Evolutionary conservation across 2,329 filamentous ascomycete species (phyloP), one percentile per base, ranked within the genome.

Genomic region (Botrytis cinerea): DNA sequence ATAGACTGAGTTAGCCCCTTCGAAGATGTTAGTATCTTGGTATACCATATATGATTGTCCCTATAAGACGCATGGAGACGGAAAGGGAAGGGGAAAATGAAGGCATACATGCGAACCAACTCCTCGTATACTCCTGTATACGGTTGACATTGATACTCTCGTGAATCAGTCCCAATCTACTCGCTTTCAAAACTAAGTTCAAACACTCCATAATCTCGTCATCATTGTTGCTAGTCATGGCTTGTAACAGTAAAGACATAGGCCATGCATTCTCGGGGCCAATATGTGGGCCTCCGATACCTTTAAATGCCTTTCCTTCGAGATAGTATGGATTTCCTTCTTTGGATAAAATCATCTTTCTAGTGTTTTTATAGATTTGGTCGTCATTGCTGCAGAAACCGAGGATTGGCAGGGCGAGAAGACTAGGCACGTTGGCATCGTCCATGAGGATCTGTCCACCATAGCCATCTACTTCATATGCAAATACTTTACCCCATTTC

Each of bases 261-360:
- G 96, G 96, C 96, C 96, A 99, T 12, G 95, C 96, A 77, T 97
- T 93, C 78, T 89, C 85, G n/a, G 97, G 84, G 0, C 96, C 96
- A 77, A 98, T 92, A 79, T 90, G 89, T 10, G 88, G 89, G 7
- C 88, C 88, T 78, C 96, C 96, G 78, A 99, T 97, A 10, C 96
- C 96, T 67, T 89, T 88, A 80, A 99, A 97, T 0, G 88, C 89
- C 25, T 83, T 84, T 2, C 96, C 96, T 40, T 86, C 86, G 10
- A 99, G 86, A 81, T 91, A 98, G 81, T 98, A 99, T 0, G 96
- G 96, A 80, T 99, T 99, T 6, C 79, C 77, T 18, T 74, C 72
- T 64, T 79, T 81, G 32, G 74, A 76, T 7, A 82, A 70, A 22
- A 82, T 38, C 91, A 93, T 93, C 78, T 87, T 92, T 75, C 96